phyloP scores from a whole-genome alignment of 208 protist species.

The Crithidia fasciculata region DNA sequence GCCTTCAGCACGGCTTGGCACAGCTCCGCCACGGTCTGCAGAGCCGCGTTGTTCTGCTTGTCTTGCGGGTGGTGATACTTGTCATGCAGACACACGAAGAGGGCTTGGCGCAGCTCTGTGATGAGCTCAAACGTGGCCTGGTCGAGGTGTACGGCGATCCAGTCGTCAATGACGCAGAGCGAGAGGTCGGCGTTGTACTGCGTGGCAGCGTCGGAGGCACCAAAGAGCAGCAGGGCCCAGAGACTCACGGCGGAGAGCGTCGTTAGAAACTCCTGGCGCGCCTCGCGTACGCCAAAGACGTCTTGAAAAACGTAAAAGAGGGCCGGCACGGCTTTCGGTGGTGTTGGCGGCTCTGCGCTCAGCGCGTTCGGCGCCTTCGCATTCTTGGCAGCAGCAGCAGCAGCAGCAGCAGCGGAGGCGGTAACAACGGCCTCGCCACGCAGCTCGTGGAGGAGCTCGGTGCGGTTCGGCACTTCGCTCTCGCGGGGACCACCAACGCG shows the following conservation, averaged over 20 bases:
- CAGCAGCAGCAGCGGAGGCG: background rate
- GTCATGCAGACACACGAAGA: constrained; percentile 60
- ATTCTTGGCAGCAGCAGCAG: too few species aligned
- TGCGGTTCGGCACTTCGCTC: constrained; percentile 26
- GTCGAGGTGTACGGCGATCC: constrained; percentile 72
- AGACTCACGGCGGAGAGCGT: constrained; percentile 73
- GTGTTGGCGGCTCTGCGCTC: background rate
- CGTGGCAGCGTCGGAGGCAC: constrained; percentile 61
- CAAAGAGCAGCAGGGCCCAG: constrained; percentile 88
- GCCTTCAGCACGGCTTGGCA: constrained; percentile 64
- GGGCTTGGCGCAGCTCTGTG: constrained; percentile 39
- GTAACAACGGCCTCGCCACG: background rate
- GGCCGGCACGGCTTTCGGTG: constrained; percentile 34
- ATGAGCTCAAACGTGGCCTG: constrained; percentile 46
- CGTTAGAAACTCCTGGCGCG: constrained; percentile 68
- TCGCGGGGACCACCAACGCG: constrained; percentile 48
- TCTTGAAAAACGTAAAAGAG: constrained; percentile 84
- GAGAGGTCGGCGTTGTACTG: constrained; percentile 48
- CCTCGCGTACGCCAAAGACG: constrained; percentile 70
- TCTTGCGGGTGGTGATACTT: constrained; percentile 74
- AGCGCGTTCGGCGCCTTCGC: too few species aligned
- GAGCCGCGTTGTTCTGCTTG: constrained; percentile 49
- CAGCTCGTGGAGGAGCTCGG: constrained; percentile 45
- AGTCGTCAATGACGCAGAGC: constrained; percentile 77
- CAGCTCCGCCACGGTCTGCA: constrained; percentile 54